These are phyloP conservation scores for Ganoderma meredithae DNA, from an alignment of 1,284 basidiomycete species.

Conservation along the genomic window DNA sequence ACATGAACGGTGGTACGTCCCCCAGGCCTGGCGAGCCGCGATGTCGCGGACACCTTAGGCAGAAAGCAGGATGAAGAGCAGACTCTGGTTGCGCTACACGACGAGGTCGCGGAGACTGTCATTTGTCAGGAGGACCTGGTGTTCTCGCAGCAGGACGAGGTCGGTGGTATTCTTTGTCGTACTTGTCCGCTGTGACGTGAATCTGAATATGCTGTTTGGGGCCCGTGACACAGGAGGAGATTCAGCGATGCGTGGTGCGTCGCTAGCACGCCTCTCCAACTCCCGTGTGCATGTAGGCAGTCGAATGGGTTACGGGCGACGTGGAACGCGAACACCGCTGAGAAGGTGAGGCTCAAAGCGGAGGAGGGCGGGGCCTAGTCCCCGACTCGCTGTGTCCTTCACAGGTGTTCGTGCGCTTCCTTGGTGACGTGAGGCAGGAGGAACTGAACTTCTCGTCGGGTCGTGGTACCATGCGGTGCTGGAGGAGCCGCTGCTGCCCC, in stretches of 20 bases:
- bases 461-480: constrained; percentile 43
- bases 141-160: background rate
- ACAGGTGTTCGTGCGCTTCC: constrained; percentile 13
- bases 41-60: background rate
- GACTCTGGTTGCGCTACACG: background rate
- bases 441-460: constrained; percentile 61
- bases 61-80: background rate
- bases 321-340: constrained; percentile 10
- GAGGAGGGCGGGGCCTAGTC: background rate
- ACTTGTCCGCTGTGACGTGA: background rate
- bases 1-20: background rate
- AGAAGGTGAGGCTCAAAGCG: background rate
- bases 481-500: constrained; percentile 12
- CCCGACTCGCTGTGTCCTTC: constrained; percentile 14
- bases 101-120: background rate
- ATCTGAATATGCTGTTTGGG: background rate
- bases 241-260: background rate
- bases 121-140: background rate
- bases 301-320: constrained; percentile 13
- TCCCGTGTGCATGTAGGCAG: background rate
- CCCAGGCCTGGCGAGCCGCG: background rate
- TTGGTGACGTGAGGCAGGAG: constrained; percentile 45
- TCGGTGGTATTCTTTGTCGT: background rate
- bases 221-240: background rate
- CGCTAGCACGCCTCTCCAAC: background rate